A percentile compares a stretch with the other conserved stretches of the same genome.
These are phyloP conservation scores for Kandelia obovata DNA, from an alignment of 345 rosid genomes.

Conservation along the genomic window DNA sequence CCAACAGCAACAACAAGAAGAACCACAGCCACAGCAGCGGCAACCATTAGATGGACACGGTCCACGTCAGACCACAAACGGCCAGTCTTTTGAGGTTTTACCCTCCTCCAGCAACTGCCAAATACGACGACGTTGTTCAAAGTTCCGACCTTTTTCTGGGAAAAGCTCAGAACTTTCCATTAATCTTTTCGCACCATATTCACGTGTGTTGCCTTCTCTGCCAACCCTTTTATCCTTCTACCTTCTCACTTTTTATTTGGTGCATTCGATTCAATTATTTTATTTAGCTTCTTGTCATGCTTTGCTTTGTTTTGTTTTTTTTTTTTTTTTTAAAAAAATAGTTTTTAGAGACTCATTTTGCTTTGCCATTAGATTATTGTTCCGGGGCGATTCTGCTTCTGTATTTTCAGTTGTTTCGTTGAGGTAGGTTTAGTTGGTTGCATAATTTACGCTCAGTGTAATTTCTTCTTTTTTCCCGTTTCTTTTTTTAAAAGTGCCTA, in stretches of 20 bases:
- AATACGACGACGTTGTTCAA: slow-evolving; percentile 56
- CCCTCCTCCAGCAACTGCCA: slow-evolving; percentile 43
- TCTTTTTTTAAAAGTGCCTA: too few species aligned
- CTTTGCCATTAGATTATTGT: not conserved
- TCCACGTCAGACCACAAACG: slow-evolving; percentile 29
- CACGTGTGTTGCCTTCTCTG: slow-evolving; percentile 36
- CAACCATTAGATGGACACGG: too few species aligned
- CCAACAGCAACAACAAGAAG: slow-evolving; percentile 6
- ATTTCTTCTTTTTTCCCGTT: too few species aligned
- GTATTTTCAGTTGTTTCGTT: not conserved
- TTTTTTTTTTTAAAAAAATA: too few species aligned
- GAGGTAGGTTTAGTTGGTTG: too few species aligned
- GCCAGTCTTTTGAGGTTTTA: slow-evolving; percentile 26
- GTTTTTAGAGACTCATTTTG: not conserved
- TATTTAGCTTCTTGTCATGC: slow-evolving; percentile 1
- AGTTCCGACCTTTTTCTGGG: slow-evolving; percentile 68
- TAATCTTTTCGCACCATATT: slow-evolving; percentile 42
- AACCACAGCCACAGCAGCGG: too few species aligned
- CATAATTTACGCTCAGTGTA: too few species aligned
- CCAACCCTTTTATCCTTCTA: not conserved
- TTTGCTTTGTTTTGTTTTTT: not conserved
- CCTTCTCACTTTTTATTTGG: too few species aligned
- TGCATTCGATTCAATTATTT: too few species aligned
- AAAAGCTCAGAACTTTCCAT: slow-evolving; percentile 56
- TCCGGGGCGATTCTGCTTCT: not conserved